Base-by-base conservation (phyloP, 2,329 filamentous ascomycete species). In the Arthrobotrys entomopaga region DNA sequence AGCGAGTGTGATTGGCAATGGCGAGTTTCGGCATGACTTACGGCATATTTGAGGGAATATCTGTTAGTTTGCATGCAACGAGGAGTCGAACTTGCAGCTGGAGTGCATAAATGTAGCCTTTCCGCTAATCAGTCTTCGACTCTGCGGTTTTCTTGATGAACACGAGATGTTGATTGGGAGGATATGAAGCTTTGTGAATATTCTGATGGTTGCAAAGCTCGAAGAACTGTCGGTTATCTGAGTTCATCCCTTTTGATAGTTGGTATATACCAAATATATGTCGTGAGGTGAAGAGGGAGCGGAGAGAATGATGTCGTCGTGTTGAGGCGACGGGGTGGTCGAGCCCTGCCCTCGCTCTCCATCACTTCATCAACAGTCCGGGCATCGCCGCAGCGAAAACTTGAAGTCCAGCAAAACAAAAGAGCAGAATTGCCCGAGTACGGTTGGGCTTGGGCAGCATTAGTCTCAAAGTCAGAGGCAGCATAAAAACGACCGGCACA, bases 31-130 rank as follows among this genome's bases (percentile, higher is more conserved):
- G 10, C 5, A 24, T 16, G 19, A 70, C 65, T 57, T 57, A 69
- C 65, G 46, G 57, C 42, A 60, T 56, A 16, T 49, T 50, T 42
- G n/a, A 65, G 13, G 8, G 46, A 20, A 20, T 48, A 38, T 49
- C 60, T 46, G 49, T 24, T 24, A 38, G 2, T 22, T 29, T 42
- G 48, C 48, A 5, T 19, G 22, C 48, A 19, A 46, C 5, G 11
- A 16, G 1, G 42, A 19, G 11, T 46, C 15, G 42, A 46, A 50
- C 46, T 22, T 50, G 46, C 46, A 50, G 46, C 20, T 50, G n/a
- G 42, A 46, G 42, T 5, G 42, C 42, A n/a, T 46, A 46, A 19
- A 34, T 10, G 29, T 7, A 34, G 29, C 29, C 10, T 7, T 34
- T 34, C 29, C 10, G 5, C 2, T 34, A 34, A 5, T 8, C 29